Evolutionary conservation across 2,329 filamentous ascomycete genomes (phyloP), one percentile per base, ranked within the genome.

Genomic region (Aspergillus brasiliensis): DNA sequence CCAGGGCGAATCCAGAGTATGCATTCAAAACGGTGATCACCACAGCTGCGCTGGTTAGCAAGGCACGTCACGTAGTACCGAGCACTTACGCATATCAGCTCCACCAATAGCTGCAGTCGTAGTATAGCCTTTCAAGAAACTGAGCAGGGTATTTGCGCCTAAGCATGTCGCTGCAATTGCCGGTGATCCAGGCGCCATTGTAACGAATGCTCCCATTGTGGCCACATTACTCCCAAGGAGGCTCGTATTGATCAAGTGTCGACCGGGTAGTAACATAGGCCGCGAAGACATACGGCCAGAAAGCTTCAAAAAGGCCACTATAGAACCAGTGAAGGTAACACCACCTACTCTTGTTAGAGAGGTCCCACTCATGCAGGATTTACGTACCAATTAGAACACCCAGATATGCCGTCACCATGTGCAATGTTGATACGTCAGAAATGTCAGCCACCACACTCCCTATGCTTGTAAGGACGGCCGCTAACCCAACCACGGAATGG

Each of bases 1-100:
- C 91, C 2, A 97, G 83, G 0, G 92, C 92, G 59, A 96, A 97
- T 11, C 92, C 92, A 51, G 91, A 94, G 73, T 96, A 96, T 0
- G 92, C 92, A 67, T 96, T 97, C 19, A 97, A 78, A 1, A 96
- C 92, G 0, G 91, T 96, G 64, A 96, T 96, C 31, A 95, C 91
- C 5, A 96, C 91, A 13, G 89, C 81, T 83, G 64, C n/a, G 34
- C 19, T 27, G 13, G 62, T 72, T 62, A 69, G 67, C 51, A 28
- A 57, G 40, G 73, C 72, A 70, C 17, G 11, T 28, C 8, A 6
- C 11, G 23, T 1, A 15, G n/a, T 15, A 15, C 2, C 13, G 19
- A 7, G 13, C 38, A 70, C 74, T 38, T 78, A 77, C 86, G 92
- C 92, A 96, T 96, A 71, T 97, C 92, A 11, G 92, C 92, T n/a